Base-by-base conservation (phyloP, 73 alveolate genomes). In the Stentor roeselii region DNA sequence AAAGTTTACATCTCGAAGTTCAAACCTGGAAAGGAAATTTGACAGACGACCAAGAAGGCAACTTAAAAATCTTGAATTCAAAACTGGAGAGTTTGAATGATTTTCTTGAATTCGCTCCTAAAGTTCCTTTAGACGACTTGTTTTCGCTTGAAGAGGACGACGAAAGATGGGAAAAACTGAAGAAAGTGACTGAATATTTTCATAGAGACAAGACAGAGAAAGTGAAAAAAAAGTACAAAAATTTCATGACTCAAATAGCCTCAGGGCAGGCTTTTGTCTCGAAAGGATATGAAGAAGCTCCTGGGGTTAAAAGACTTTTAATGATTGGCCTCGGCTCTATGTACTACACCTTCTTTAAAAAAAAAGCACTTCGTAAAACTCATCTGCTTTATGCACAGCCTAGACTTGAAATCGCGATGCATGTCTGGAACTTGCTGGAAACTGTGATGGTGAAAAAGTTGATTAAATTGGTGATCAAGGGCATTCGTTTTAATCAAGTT, bases 351-450 rank as follows among this genome's bases (percentile, higher is more conserved):
- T n/a, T 67, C 14, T 30, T n/a, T n/a, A 67, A 67, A 67, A 67
- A 67, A 67, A 67, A 67, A 67, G 80, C 80, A 0, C 34, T 67
- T 27, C 80, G 80, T 21, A 67, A 67, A 67, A 67, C 80, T 0
- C 37, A 67, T n/a, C 42, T 67, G 21, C 34, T 67, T 30, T 67
- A 67, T 34, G 80, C 80, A 0, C 15, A 67, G 11, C 80, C 80
- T 30, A 21, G 41, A 21, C 14, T 67, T 27, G 80, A 67, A 67
- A 40, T 67, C 14, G 80, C 80, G 34, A 21, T 21, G 37, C n/a
- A 21, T 60, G 88, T 84, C 2, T 84, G 90, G 88, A 84, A 84
- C 75, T 41, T 84, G 60, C 80, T 67, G 15, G 90, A 84, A 61
- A 61, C 42, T 30, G 75, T 75, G 34, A 35, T 84, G 15, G 59